Conservation (phyloP, 345 rosid species). For the Adansonia digitata region DNA sequence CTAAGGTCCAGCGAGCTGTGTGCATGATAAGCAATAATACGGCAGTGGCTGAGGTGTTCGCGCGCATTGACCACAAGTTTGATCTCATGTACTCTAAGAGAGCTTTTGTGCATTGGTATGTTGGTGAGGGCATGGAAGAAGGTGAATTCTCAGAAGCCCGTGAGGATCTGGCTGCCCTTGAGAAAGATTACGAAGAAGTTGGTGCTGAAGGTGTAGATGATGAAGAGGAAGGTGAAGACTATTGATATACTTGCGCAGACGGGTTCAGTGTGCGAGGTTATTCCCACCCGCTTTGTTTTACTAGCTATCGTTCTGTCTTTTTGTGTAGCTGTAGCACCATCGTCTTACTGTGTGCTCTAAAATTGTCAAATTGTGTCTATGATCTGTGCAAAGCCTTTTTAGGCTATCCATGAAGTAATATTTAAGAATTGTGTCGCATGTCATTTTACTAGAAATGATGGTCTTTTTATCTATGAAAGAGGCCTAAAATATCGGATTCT, state of each 20-base stretch:
- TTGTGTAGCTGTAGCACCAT: not conserved
- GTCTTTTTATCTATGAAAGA: not conserved
- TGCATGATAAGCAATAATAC: no score
- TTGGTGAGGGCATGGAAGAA: no score
- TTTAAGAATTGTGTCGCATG: not conserved
- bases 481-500: not conserved
- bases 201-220: constrained; percentile 64
- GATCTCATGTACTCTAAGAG: constrained; percentile 81
- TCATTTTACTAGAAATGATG: no score
- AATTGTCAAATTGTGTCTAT: not conserved
- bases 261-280: not conserved
- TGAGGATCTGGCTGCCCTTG: no score
- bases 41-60: constrained; percentile 74
- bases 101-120: constrained; percentile 81
- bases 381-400: not conserved
- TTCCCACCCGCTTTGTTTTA: not conserved
- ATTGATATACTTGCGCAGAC: constrained; percentile 9
- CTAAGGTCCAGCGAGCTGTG: no score
- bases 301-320: not conserved
- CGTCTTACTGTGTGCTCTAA: not conserved
- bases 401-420: not conserved
- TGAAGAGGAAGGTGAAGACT: constrained; percentile 51
- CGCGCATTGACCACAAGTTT: constrained; percentile 64
- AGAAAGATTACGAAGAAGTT: constrained; percentile 78
- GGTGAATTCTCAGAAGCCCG: no score